Evolutionary conservation across 148 eudicot genomes (phyloP), one percentile per base, ranked within the genome.

Genomic region (Agrostemma githago): DNA sequence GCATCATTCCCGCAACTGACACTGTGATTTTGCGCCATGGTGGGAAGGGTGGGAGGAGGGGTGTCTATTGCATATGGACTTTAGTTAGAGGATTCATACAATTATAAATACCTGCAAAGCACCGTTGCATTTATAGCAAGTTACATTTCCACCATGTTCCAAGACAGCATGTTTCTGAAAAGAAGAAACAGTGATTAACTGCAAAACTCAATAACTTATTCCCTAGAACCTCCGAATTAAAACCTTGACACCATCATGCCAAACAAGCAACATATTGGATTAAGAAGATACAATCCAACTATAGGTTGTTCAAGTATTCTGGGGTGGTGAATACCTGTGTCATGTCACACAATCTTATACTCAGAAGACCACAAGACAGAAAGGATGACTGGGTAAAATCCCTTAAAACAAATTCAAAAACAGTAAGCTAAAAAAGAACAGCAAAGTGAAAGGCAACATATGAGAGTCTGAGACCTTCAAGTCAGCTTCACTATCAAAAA

Each of bases 61-160:
- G 26, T 44, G 56, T 11, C 3, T 39, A 40, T 16, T 6, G 26
- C 11, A 71, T 9, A 5, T 41, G 65, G 20, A 46, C 12, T 60
- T 20, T 40, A 51, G 53, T 38, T 65, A 17, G 4, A 40, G 6
- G 15, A 8, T 39, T 51, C 41, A 42, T 26, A 26, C 34, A 26
- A 26, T 26, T 1, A 26, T 9, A 40, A 51, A 5, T 85, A 76
- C 97, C 90, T 91, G 92, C 68, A 91, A 85, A 60, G 88, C 89
- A 82, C 86, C 85, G 79, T 71, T 88, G 19, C 91, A 86, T 83
- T 87, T 79, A 17, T 90, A 85, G 70, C 91, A 89, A 67, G 92
- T 82, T 88, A 85, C 81, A 57, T 76, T 83, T 41, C 91, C 97
- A 64, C 97, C 97, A 79, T 93, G 98, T 77, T 93, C 95, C 84